Evolutionary conservation across 495 filamentous ascomycete genomes (phyloP).

Genomic region (Penicillium pulvis): DNA sequence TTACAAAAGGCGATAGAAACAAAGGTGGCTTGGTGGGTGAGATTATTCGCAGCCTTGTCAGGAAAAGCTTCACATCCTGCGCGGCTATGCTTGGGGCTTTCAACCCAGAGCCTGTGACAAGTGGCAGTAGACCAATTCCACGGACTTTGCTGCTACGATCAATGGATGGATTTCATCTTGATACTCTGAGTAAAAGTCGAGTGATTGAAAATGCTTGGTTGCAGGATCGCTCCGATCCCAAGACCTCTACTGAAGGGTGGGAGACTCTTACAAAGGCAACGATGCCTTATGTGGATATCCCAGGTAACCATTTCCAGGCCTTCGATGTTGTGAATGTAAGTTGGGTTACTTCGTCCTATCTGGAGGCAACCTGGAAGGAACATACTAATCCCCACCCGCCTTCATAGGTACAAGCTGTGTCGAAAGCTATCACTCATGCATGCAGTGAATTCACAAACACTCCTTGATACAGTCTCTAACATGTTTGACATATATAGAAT

Average conservation of each 20-base stretch:
- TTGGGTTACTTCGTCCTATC: not conserved
- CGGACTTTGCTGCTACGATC: not conserved
- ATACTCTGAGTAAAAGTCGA: no score
- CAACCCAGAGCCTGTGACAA: not conserved
- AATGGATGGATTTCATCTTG: not conserved
- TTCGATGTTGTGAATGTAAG: constrained; percentile 7
- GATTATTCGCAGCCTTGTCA: not conserved
- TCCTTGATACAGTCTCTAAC: not conserved
- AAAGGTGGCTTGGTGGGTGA: not conserved
- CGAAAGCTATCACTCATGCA: not conserved
- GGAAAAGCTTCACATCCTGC: not conserved
- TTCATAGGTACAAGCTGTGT: not conserved
- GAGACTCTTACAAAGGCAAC: not conserved
- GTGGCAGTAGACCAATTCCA: not conserved
- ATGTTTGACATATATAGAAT: no score
- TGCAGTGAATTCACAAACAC: not conserved
- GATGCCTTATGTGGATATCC: constrained; percentile 3
- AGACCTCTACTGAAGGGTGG: constrained; percentile 2
- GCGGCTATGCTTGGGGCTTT: not conserved
- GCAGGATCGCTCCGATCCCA: constrained; percentile 3
- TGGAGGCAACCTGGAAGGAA: not conserved
- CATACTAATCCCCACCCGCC: not conserved
- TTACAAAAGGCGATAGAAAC: not conserved
- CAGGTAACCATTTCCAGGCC: constrained; percentile 7
- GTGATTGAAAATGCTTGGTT: constrained; percentile 7